Percentiles rank a stretch among this genome's conserved stretches.
phyloP scores from a whole-genome alignment of 495 filamentous ascomycete species.

The Lindgomyces ingoldianus region DNA sequence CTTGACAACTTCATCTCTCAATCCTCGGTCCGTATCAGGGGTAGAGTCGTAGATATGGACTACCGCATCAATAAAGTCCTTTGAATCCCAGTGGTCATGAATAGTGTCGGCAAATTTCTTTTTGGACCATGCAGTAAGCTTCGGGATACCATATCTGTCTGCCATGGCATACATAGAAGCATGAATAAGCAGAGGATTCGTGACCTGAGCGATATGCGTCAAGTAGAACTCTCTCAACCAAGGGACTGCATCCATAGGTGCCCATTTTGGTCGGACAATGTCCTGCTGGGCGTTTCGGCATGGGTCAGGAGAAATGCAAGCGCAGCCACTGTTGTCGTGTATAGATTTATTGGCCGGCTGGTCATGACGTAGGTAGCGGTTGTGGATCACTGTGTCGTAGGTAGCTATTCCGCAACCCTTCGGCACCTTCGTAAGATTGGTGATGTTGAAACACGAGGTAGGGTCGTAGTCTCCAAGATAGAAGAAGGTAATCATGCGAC shows the following conservation, averaged over 20 bases:
- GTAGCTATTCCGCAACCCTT: neutral
- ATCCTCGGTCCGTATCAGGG: neutral
- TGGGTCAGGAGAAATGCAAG: neutral
- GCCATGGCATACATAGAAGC: constrained; percentile 11
- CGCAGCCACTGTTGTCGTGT: neutral
- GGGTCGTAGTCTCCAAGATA: constrained; percentile 9
- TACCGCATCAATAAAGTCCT: constrained; percentile 6
- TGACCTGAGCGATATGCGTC: neutral
- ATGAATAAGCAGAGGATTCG: constrained; percentile 5
- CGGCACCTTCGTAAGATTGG: neutral
- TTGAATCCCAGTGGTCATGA: constrained; percentile 2
- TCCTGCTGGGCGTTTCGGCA: neutral
- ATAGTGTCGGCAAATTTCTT: neutral
- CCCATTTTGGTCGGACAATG: neutral
- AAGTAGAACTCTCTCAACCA: neutral
- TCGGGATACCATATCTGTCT: neutral
- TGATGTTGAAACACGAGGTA: neutral
- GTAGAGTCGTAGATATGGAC: neutral
- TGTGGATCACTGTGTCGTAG: neutral
- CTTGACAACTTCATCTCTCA: neutral
- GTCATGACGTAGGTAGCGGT: neutral
- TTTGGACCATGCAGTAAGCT: neutral
- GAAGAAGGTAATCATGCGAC: constrained; percentile 10
- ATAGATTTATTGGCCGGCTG: neutral
- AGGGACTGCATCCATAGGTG: neutral